Evolutionary conservation across 73 alveolate genomes (phyloP).

Genomic region (Paramecium octaurelia): DNA sequence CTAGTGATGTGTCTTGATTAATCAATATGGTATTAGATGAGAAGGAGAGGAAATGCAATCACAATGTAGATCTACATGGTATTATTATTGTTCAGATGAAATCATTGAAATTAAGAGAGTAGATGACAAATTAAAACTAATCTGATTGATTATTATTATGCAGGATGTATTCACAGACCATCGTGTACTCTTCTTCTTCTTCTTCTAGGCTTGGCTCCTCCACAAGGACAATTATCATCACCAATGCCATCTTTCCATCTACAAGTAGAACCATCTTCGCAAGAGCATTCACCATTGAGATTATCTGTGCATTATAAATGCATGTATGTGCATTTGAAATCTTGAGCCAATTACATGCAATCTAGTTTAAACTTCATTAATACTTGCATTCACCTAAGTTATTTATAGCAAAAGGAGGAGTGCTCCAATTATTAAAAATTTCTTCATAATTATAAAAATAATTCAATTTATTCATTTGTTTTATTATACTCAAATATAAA

Average conservation of each 20-base stretch:
- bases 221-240: constrained; percentile 64
- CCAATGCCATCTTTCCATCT: constrained; percentile 60
- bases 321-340: constrained; percentile 57
- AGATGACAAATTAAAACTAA: neutral
- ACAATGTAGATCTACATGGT: neutral
- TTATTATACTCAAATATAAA: neutral
- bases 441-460: neutral
- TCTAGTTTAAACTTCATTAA: neutral
- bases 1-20: neutral
- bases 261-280: constrained; percentile 64
- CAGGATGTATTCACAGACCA: constrained; percentile 14
- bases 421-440: neutral
- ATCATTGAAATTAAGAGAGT: neutral
- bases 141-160: neutral
- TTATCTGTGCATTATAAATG: constrained; percentile 58
- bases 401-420: neutral
- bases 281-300: constrained; percentile 59
- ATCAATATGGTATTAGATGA: neutral
- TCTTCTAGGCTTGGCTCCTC: constrained; percentile 54
- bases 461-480: neutral
- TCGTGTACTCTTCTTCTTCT: constrained; percentile 65
- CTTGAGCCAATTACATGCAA: constrained; percentile 61
- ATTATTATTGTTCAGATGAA: neutral
- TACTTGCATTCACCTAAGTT: constrained; percentile 33
- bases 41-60: neutral